Base-by-base conservation (phyloP, 805 yeast genomes). In the Candida glaebosa region DNA sequence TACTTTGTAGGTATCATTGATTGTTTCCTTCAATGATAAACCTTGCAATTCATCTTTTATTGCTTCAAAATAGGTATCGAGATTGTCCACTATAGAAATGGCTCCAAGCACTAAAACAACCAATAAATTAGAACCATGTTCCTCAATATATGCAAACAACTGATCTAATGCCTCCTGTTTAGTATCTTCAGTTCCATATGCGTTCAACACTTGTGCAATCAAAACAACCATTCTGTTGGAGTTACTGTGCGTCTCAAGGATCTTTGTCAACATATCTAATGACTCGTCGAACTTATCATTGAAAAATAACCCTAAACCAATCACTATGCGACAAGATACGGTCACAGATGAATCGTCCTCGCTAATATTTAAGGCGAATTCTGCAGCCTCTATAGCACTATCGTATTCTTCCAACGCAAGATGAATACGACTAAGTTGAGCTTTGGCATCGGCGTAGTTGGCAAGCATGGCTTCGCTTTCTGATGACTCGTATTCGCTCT, bases 91-190 rank as follows among this genome's bases (percentile, higher is more conserved):
- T 2, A 93, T 71, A 0, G 87, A 72, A 17, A 91, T 79, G 0
- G 95, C 89, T 3, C 96, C 96, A 32, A 91, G 67, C 1, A 88
- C 77, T 44, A 90, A 61, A 0, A 87, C 82, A 2, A 86, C 79
- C 18, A 79, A 54, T 35, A 87, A 62, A 2, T 89, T 79, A 1
- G 85, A 69, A 0, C 95, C 96, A 42, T 75, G 60, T 3, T 64
- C 68, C 45, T 76, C 82, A 31, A 89, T 78, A 51, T 73, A 79
- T 18, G 75, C 71, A 50, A 85, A 83, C 34, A 91, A 62, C 58
- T 88, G 96, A 51, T 89, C 96, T 36, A 86, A 55, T 0, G 97
- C 96, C 1, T 89, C 90, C 47, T 81, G 84, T 44, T 79, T 82
- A 1, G 93, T 80, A 4, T 85, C 93, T n/a, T 76, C 79, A 0